Evolutionary conservation across 73 alveolate genomes (phyloP).

Genomic region (Blepharisma japonicum): DNA sequence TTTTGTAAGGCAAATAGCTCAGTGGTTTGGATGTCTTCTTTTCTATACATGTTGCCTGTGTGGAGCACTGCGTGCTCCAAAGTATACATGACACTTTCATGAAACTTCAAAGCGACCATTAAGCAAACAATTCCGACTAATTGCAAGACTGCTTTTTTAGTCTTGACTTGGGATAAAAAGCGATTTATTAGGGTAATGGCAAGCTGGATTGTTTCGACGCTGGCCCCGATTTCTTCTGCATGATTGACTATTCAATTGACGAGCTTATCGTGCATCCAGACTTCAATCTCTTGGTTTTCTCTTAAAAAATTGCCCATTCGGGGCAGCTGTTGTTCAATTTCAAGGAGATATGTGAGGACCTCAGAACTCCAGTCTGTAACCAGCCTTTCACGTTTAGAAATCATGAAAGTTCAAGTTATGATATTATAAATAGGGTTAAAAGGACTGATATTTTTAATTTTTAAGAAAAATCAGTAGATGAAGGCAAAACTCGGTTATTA

Average conservation of each 20-base stretch:
- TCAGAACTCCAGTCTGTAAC: constrained; percentile 13
- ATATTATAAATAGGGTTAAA: too few relatives aligned
- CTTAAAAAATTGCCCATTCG: neutral
- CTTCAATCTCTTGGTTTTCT: neutral
- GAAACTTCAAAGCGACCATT: constrained; percentile 3
- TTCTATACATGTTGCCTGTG: neutral
- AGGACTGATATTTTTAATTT: too few relatives aligned
- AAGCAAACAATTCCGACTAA: neutral
- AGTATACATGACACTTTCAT: neutral
- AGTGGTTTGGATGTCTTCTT: neutral
- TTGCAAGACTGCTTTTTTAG: neutral
- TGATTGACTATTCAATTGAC: neutral
- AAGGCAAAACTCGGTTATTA: too few relatives aligned
- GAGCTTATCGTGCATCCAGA: constrained; percentile 10
- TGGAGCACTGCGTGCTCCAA: constrained; percentile 3
- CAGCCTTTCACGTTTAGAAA: neutral
- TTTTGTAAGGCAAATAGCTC: neutral
- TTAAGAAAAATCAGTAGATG: too few relatives aligned
- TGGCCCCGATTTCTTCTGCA: neutral
- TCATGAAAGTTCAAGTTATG: neutral
- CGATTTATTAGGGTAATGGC: neutral
- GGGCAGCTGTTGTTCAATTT: neutral
- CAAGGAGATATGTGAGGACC: constrained; percentile 2
- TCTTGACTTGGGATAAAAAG: neutral
- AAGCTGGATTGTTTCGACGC: constrained; percentile 14